These are phyloP conservation scores for Daedalea quercina DNA, from an alignment of 768 basidiomycete species.

Conservation along the genomic window DNA sequence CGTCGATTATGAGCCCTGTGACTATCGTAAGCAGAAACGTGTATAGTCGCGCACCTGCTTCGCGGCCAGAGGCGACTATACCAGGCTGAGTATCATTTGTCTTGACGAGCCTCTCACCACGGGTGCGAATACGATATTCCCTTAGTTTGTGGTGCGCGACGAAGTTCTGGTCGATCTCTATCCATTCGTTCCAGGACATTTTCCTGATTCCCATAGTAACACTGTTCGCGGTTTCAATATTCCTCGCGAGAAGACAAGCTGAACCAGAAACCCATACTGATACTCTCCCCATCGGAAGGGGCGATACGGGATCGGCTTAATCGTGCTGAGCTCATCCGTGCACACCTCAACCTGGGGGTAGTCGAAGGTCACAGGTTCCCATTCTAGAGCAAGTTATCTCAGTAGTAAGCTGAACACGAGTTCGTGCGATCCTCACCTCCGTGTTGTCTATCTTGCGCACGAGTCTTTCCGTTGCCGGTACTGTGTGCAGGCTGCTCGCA, in stretches of 20 bases:
- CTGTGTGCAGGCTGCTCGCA: background rate
- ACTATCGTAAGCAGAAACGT: too few species aligned
- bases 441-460: background rate
- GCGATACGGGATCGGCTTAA: conserved; percentile 56
- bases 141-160: conserved; percentile 50
- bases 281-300: conserved; percentile 60
- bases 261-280: too few species aligned
- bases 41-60: conserved; percentile 10
- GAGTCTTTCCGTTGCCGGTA: background rate
- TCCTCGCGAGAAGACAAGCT: too few species aligned
- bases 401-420: too few species aligned
- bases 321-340: conserved; percentile 31
- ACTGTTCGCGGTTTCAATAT: conserved; percentile 33
- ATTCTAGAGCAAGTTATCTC: conserved; percentile 31
- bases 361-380: conserved; percentile 42
- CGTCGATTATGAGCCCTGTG: too few species aligned
- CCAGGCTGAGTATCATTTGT: conserved; percentile 43
- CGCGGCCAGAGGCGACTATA: conserved; percentile 13
- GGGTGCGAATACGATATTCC: conserved; percentile 44
- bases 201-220: conserved; percentile 63
- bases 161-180: conserved; percentile 64
- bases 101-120: conserved; percentile 40
- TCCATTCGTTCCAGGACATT: conserved; percentile 70
- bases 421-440: background rate
- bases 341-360: conserved; percentile 46